Evolutionary conservation across 2,329 filamentous ascomycete species (phyloP).

Genomic region (Beauveria bassiana): DNA sequence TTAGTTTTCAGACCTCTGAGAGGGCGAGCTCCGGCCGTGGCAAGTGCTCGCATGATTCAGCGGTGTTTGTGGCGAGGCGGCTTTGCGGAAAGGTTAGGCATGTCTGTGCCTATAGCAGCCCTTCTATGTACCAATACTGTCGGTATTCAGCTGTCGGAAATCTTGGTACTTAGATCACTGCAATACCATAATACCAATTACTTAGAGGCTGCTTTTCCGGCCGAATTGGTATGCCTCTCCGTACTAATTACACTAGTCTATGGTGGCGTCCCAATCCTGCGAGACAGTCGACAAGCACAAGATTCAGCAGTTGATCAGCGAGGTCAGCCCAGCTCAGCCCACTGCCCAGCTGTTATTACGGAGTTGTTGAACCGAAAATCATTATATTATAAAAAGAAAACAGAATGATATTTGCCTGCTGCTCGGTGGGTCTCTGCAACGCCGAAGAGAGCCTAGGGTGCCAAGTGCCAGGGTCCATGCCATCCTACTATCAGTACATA

Average conservation of each 20-base stretch:
- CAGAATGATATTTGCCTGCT: neutral
- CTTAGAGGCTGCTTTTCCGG: neutral
- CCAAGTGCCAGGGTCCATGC: slow-evolving; percentile 3
- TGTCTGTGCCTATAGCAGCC: no score
- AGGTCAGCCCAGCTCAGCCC: neutral
- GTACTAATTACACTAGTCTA: neutral
- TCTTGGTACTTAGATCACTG: no score
- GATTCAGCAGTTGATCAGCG: neutral
- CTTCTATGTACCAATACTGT: no score
- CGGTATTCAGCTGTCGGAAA: no score
- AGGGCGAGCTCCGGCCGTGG: no score
- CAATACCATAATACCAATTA: no score
- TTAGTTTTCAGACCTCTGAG: neutral
- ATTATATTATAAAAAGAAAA: neutral
- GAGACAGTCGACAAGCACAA: neutral
- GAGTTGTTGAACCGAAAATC: neutral
- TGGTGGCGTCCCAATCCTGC: slow-evolving; percentile 1
- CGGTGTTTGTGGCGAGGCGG: no score
- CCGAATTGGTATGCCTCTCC: neutral
- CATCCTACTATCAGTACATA: no score
- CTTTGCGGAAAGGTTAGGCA: no score
- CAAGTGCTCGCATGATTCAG: no score
- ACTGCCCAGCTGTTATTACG: neutral
- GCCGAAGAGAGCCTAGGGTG: neutral
- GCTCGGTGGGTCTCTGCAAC: neutral